Conservation (phyloP, 306 rosid species). For the Cyamopsis tetragonoloba region DNA sequence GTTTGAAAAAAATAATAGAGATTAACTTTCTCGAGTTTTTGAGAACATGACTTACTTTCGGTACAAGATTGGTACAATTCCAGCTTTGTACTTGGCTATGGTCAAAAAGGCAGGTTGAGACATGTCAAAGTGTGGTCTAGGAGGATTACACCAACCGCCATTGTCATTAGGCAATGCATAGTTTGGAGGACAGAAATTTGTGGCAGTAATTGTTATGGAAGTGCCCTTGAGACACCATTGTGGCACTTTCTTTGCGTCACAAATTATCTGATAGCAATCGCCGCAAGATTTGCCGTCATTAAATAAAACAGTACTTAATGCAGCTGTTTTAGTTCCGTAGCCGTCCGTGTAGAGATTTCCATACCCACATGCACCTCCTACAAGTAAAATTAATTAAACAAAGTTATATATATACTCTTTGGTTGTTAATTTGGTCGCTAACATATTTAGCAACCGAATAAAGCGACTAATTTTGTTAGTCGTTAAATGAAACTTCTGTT, state of each 20-base stretch:
- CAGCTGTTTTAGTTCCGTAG: constrained; percentile 62
- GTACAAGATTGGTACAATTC: constrained; percentile 47
- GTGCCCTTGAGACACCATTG: constrained; percentile 61
- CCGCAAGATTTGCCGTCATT: constrained; percentile 63
- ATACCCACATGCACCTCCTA: constrained; percentile 82
- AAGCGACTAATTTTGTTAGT: too few relatives aligned
- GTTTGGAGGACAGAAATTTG: constrained; percentile 76
- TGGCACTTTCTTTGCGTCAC: constrained; percentile 40
- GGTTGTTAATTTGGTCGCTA: too few relatives aligned
- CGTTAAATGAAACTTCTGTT: too few relatives aligned
- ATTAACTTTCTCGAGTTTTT: too few relatives aligned
- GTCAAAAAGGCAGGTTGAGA: constrained; percentile 51
- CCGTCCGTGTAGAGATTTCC: constrained; percentile 48
- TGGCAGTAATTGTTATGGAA: constrained; percentile 58
- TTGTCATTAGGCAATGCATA: constrained; percentile 39
- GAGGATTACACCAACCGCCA: constrained; percentile 76
- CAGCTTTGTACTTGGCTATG: constrained; percentile 54
- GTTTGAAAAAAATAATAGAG: too few relatives aligned
- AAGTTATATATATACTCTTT: too few relatives aligned
- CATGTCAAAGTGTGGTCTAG: constrained; percentile 63
- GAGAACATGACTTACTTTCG: constrained; percentile 36
- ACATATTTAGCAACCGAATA: too few relatives aligned
- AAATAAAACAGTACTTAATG: constrained; percentile 57
- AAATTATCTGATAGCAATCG: constrained; percentile 64
- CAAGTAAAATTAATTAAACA: too few relatives aligned